Evolutionary conservation across 768 basidiomycete species (phyloP).

Genomic region (Tricholoma furcatifolium): DNA sequence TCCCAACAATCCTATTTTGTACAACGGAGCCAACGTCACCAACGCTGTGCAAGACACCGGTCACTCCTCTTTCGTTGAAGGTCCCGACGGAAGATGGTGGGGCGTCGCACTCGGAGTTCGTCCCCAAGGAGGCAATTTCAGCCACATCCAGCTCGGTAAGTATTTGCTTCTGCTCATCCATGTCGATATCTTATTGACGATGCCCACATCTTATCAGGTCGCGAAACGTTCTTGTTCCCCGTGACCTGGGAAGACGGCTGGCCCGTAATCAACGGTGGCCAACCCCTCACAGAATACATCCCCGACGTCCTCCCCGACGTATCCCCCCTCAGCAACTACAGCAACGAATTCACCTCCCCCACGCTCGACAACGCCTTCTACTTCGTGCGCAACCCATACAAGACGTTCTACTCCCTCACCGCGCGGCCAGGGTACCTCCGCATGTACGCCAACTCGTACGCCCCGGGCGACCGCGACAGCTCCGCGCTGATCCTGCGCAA

Average conservation of each 20-base stretch:
- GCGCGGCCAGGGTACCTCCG: constrained; percentile 29
- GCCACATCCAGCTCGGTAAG: constrained; percentile 33
- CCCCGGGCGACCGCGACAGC: constrained; percentile 36
- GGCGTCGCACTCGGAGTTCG: constrained; percentile 39
- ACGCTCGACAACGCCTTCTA: constrained; percentile 33
- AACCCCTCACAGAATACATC: constrained; percentile 29
- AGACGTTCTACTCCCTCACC: constrained; percentile 31
- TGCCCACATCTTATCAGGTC: constrained; percentile 19
- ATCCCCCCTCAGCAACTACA: constrained; percentile 22
- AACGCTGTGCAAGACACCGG: constrained; percentile 37
- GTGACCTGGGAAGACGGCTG: constrained; percentile 38
- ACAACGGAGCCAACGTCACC: constrained; percentile 34
- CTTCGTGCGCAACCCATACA: constrained; percentile 38
- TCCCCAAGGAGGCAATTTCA: constrained; percentile 32
- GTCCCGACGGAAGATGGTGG: constrained; percentile 36
- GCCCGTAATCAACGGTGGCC: constrained; percentile 35
- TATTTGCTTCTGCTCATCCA: neutral
- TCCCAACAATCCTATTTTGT: constrained; percentile 37
- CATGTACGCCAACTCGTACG: constrained; percentile 33
- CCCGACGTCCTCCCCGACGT: constrained; percentile 27
- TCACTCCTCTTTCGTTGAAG: constrained; percentile 37
- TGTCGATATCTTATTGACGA: neutral
- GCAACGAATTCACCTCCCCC: constrained; percentile 26
- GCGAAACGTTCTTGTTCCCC: constrained; percentile 40
- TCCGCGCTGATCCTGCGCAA: constrained; percentile 36